Base-by-base conservation (phyloP, 768 basidiomycete genomes). In the Pulveroboletus sp. region DNA sequence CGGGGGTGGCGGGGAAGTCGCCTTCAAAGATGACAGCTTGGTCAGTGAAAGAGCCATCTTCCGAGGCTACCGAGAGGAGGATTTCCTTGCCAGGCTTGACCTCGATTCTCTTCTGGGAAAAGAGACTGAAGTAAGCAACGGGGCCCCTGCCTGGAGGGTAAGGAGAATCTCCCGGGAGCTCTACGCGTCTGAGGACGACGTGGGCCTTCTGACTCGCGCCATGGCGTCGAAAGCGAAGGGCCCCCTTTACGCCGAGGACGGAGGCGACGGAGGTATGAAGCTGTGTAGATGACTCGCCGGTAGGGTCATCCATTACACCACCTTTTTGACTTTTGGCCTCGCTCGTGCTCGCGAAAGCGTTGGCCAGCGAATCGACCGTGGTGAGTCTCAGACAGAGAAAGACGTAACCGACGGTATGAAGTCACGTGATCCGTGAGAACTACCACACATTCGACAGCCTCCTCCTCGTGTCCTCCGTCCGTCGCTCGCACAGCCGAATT, bases 21-120 rank as follows among this genome's bases (percentile, higher is more conserved):
- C 76, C 83, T 57, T 82, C 80, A 55, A 86, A 73, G 36, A 83
- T 62, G 57, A 86, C 73, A 1, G 82, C 69, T 51, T 73, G 74
- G 50, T 83, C 82, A 50, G 78, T 75, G 66, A 79, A 77, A 11
- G 68, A 60, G 36, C 78, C 78, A 55, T 82, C 76, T 27, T 70
- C 75, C 26, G 75, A 71, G 36, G 73, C 75, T 31, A 86, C 70
- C 6, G 82, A 75, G 47, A 87, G 73, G 41, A 85, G 72, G 45
- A 87, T 78, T 68, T 83, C 82, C 66, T 84, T 84, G 50, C 85
- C 85, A 11, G 83, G 80, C 61, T 78, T 84, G 58, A 85, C 77
- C 61, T 81, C 81, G 62, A 87, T 81, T 52, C 80, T 71, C 71
- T 87, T 87, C 58, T 77, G 76, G 4, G 85, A 82, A 62, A 84